These are phyloP conservation scores for Gastrolobium bilobum DNA, from an alignment of 306 rosid genomes.

Conservation along the genomic window DNA sequence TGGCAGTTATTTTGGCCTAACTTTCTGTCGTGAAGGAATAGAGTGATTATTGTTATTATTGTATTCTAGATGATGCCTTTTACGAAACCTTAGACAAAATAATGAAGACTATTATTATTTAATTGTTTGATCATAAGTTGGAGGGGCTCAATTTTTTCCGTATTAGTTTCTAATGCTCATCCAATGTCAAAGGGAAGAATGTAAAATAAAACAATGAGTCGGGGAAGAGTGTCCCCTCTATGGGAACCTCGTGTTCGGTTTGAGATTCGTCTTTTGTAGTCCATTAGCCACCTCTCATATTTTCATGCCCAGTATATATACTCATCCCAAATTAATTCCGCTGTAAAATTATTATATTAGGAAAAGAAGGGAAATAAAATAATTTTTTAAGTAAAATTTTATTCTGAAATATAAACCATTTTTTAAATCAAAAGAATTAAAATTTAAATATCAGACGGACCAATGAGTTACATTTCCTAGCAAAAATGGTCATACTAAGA, in stretches of 20 bases:
- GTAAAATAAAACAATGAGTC: slow-evolving; percentile 21
- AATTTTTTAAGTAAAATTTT: too few species aligned
- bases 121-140: slow-evolving; percentile 37
- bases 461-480: not conserved
- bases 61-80: slow-evolving; percentile 44
- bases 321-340: too few species aligned
- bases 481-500: not conserved
- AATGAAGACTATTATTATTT: slow-evolving; percentile 46
- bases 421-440: too few species aligned
- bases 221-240: slow-evolving; percentile 60
- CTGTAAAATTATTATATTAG: too few species aligned
- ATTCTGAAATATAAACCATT: too few species aligned
- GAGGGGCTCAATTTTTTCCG: slow-evolving; percentile 40
- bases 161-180: not conserved
- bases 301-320: not conserved
- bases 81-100: slow-evolving; percentile 40
- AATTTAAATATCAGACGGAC: too few species aligned
- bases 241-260: slow-evolving; percentile 67
- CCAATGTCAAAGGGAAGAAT: slow-evolving; percentile 30
- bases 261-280: slow-evolving; percentile 44
- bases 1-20: slow-evolving; percentile 35
- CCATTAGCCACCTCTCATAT: slow-evolving; percentile 36
- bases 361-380: too few species aligned
- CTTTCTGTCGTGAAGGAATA: not conserved
- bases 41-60: not conserved